Evolutionary conservation across 371 early-diverging fungal species (phyloP).

Genomic region (Batkoa obscura): DNA sequence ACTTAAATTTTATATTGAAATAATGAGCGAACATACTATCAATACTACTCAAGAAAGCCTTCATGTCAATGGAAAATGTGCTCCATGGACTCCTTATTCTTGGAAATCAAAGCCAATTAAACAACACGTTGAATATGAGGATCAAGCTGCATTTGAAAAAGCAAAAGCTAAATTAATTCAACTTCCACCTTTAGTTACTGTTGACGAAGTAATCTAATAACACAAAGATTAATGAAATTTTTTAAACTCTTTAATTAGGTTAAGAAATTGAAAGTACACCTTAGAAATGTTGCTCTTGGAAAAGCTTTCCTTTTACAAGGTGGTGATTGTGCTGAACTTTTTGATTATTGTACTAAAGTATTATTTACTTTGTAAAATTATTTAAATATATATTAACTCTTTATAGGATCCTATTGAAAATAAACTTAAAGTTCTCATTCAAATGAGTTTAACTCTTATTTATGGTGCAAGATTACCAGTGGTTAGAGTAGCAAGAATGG

Average conservation of each 20-base stretch:
- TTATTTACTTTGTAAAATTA: constrained; percentile 1
- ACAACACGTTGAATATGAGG: constrained; percentile 78
- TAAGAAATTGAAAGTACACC: constrained; percentile 56
- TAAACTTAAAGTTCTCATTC: constrained; percentile 84
- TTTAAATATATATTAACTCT: neutral
- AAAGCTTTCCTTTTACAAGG: constrained; percentile 89
- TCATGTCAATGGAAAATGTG: no score
- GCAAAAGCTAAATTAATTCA: constrained; percentile 54
- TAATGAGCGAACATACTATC: no score
- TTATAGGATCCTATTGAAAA: constrained; percentile 64
- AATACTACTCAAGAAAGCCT: no score
- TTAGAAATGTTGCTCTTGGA: constrained; percentile 72
- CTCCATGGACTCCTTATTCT: constrained; percentile 62
- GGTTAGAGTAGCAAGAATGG: constrained; percentile 92
- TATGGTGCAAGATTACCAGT: constrained; percentile 88
- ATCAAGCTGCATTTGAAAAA: constrained; percentile 37
- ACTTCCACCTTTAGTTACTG: constrained; percentile 82
- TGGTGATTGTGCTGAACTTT: constrained; percentile 95
- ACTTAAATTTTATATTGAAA: no score
- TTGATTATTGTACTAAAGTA: constrained; percentile 85
- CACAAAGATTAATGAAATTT: neutral
- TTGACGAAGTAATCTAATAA: constrained; percentile 42
- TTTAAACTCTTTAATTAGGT: constrained; percentile 24
- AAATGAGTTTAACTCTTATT: constrained; percentile 86
- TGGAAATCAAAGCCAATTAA: constrained; percentile 72